Evolutionary conservation across 139 green algal species (phyloP).

Genomic region (Chlamydomonas urium): DNA sequence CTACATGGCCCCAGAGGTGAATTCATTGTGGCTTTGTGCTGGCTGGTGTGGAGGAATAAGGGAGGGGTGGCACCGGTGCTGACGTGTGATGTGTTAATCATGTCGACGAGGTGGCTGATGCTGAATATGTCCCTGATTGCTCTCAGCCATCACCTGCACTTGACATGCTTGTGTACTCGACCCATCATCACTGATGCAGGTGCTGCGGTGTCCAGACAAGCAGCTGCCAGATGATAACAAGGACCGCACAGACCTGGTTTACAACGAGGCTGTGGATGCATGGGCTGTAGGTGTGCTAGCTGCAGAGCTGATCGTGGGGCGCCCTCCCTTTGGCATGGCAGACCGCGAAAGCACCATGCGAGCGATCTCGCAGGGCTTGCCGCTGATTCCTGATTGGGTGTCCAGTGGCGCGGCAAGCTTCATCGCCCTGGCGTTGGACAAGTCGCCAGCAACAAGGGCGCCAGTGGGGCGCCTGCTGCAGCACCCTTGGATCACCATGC

Average conservation of each 20-base stretch:
- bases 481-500: constrained; percentile 50
- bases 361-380: constrained; percentile 42
- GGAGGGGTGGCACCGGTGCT: too few relatives aligned
- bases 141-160: too few relatives aligned
- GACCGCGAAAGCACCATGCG: constrained; percentile 49
- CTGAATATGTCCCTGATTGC: too few relatives aligned
- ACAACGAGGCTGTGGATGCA: constrained; percentile 59
- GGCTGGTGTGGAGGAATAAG: not conserved
- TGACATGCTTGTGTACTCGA: not conserved
- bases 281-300: constrained; percentile 79
- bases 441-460: constrained; percentile 31
- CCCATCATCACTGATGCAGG: not conserved
- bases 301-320: constrained; percentile 74
- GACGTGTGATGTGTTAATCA: too few relatives aligned
- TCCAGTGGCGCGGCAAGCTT: constrained; percentile 42
- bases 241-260: constrained; percentile 24
- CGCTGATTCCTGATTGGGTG: constrained; percentile 52
- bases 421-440: constrained; percentile 52
- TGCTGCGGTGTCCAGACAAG: constrained; percentile 14
- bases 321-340: constrained; percentile 68
- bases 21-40: not conserved
- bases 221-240: constrained; percentile 7
- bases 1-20: constrained; percentile 57
- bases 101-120: too few relatives aligned
- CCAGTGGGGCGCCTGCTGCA: constrained; percentile 32